A percentile compares a stretch with the other conserved stretches of the same genome.
These are phyloP conservation scores for Dalbergia cochinchinensis DNA, from an alignment of 306 rosid genomes.

Conservation along the genomic window DNA sequence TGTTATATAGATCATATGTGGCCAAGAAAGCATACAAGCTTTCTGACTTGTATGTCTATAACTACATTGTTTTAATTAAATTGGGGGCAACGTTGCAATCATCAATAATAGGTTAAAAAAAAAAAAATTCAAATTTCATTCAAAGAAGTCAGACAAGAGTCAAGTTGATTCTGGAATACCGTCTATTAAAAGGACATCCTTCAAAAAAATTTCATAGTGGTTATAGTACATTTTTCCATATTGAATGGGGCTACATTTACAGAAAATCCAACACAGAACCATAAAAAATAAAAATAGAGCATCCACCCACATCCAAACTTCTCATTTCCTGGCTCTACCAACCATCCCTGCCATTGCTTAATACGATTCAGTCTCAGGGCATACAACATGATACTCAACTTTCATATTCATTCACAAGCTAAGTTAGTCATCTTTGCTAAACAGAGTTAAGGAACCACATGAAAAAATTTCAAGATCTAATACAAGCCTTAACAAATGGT, in stretches of 20 bases:
- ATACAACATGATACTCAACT: slow-evolving; percentile 8
- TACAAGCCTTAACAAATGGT: neutral
- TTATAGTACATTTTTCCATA: neutral
- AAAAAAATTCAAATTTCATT: neutral
- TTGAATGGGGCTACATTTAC: neutral
- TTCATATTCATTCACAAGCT: slow-evolving; percentile 20
- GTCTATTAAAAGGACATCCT: slow-evolving; percentile 9
- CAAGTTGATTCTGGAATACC: slow-evolving; percentile 20
- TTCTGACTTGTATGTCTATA: neutral
- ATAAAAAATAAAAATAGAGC: slow-evolving; percentile 8
- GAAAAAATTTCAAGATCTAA: neutral
- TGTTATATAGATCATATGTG: slow-evolving; percentile 3
- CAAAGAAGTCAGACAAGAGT: slow-evolving; percentile 22
- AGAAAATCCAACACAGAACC: slow-evolving; percentile 15
- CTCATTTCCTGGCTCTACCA: neutral
- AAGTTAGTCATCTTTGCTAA: neutral
- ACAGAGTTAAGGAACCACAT: slow-evolving; percentile 25
- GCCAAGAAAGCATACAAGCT: slow-evolving; percentile 7
- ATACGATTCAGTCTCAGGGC: slow-evolving; percentile 5
- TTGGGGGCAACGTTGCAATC: slow-evolving; percentile 25
- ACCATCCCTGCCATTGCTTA: slow-evolving; percentile 1
- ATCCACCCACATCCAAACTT: slow-evolving; percentile 24
- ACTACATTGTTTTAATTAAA: neutral
- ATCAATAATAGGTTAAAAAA: slow-evolving; percentile 1
- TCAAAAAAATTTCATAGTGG: slow-evolving; percentile 1